Evolutionary conservation across 225 moss, liverwort and hornwort species (phyloP).

Genomic region (Climacium dendroides): DNA sequence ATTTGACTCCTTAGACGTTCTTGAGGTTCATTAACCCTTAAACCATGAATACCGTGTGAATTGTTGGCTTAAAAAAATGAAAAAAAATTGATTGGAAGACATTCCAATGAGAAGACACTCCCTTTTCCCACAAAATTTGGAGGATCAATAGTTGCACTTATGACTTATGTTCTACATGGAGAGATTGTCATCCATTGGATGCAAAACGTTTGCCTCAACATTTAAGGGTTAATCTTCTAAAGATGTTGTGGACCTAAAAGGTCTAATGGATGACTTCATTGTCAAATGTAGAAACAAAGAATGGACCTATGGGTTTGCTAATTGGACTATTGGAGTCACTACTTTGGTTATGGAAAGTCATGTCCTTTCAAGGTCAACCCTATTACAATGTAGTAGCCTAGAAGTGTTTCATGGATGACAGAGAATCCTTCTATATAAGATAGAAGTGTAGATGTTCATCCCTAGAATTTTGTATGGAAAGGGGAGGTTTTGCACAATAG

Average conservation of each 20-base stretch:
- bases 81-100: no score
- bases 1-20: accelerated
- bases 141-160: no score
- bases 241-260: accelerated
- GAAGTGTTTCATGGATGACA: background rate
- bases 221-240: background rate
- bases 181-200: no score
- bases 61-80: no score
- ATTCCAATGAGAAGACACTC: no score
- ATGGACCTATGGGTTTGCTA: background rate
- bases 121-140: no score
- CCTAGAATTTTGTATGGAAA: background rate
- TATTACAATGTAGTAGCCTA: accelerated
- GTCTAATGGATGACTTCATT: background rate
- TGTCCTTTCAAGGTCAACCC: background rate
- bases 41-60: no score
- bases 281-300: background rate
- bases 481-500: background rate
- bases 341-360: accelerated
- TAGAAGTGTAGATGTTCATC: background rate
- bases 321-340: background rate
- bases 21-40: background rate
- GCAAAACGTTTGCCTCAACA: no score
- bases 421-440: background rate
- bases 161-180: no score